phyloP scores from a whole-genome alignment of 805 yeast species.

The Ogataea dorogensis region DNA sequence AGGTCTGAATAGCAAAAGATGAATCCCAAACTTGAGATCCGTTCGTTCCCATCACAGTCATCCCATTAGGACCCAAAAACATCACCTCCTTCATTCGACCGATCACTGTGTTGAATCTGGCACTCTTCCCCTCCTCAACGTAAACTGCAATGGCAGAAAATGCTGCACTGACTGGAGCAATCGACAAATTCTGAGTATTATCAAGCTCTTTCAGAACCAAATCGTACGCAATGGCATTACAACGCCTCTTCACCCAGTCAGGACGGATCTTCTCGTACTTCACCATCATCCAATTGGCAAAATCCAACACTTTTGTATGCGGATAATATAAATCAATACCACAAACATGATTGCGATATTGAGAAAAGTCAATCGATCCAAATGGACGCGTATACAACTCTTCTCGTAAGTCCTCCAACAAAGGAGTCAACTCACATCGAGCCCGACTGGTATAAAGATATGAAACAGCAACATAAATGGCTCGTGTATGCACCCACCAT shows the following conservation, averaged over 20 bases:
- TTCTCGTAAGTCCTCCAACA: conserved; percentile 61
- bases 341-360: conserved; percentile 80
- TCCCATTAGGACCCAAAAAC: conserved; percentile 86
- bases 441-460: conserved; percentile 62
- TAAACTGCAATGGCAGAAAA: conserved; percentile 73
- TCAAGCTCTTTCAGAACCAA: conserved; percentile 68
- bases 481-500: conserved; percentile 99
- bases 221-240: conserved; percentile 55
- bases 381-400: conserved; percentile 77
- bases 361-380: conserved; percentile 62
- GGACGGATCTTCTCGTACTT: conserved; percentile 80
- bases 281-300: conserved; percentile 57
- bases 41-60: conserved; percentile 94
- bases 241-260: conserved; percentile 55
- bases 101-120: conserved; percentile 52
- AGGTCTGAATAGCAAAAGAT: conserved; percentile 85
- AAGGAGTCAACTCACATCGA: conserved; percentile 58
- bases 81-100: conserved; percentile 70
- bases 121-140: conserved; percentile 68
- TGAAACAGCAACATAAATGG: conserved; percentile 83
- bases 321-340: conserved; percentile 94
- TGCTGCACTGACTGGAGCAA: conserved; percentile 93
- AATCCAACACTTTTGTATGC: conserved; percentile 66
- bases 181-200: conserved; percentile 79
- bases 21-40: conserved; percentile 98